Evolutionary conservation across 1,284 basidiomycete genomes (phyloP).

Genomic region (Vanrija sp.): DNA sequence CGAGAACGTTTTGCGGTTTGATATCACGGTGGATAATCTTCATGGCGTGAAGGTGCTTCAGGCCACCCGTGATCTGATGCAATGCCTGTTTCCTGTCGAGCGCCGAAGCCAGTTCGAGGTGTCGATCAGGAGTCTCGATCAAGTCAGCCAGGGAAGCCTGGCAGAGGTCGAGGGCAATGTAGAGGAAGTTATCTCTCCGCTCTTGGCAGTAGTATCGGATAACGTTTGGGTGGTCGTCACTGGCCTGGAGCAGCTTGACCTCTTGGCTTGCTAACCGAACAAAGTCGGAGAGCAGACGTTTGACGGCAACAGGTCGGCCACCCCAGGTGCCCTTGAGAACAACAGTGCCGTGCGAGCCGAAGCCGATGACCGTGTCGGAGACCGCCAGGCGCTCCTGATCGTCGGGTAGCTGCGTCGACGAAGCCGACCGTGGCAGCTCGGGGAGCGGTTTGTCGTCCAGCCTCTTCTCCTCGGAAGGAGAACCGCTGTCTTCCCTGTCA

Average conservation of each 20-base stretch:
- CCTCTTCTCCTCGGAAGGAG: conserved; percentile 10
- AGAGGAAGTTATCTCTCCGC: conserved; percentile 84
- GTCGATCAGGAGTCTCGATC: conserved; percentile 69
- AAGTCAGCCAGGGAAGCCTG: conserved; percentile 91
- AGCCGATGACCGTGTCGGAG: conserved; percentile 76
- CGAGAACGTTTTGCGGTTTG: conserved; percentile 95
- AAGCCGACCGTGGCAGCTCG: conserved; percentile 36
- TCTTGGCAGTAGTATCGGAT: conserved; percentile 99
- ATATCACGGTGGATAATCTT: conserved; percentile 98
- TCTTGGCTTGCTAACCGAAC: conserved; percentile 91
- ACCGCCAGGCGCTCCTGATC: conserved; percentile 56
- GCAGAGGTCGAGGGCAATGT: conserved; percentile 95
- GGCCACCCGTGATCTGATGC: conserved; percentile 77
- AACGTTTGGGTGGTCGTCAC: conserved; percentile 97
- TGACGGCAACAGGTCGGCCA: conserved; percentile 93
- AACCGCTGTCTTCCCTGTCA: conserved; percentile 8
- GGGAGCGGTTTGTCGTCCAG: conserved; percentile 36
- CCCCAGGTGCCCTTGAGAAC: conserved; percentile 92
- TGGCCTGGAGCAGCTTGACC: conserved; percentile 89
- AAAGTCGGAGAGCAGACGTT: conserved; percentile 91
- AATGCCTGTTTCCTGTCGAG: conserved; percentile 87
- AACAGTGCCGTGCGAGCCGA: conserved; percentile 93
- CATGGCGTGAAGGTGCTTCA: conserved; percentile 86
- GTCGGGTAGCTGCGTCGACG: conserved; percentile 28
- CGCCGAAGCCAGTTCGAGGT: conserved; percentile 62